Conservation (phyloP, 208 protist genomes). For the Trypanosoma brucei region DNA sequence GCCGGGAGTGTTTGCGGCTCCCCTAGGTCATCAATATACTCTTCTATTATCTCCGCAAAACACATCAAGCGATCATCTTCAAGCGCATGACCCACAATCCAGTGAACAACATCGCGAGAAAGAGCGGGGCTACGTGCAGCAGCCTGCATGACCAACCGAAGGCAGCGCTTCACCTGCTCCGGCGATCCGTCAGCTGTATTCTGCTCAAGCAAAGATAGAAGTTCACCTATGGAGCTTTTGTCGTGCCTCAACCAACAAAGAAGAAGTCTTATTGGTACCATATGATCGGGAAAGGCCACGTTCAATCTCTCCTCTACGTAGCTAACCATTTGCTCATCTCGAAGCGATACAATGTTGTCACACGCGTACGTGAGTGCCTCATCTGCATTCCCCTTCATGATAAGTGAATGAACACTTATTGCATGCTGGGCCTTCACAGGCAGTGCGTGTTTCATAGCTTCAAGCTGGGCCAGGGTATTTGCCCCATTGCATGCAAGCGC, state of each 20-base stretch:
- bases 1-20: conserved; percentile 48
- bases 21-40: conserved; percentile 32
- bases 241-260: conserved; percentile 43
- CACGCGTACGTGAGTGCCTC: conserved; percentile 34
- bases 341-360: conserved; percentile 40
- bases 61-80: conserved; percentile 49
- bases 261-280: conserved; percentile 38
- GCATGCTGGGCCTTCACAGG: conserved; percentile 39
- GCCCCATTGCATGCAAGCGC: conserved; percentile 23
- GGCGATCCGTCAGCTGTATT: conserved; percentile 6
- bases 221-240: conserved; percentile 17
- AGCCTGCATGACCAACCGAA: conserved; percentile 13
- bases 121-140: conserved; percentile 27
- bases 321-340: conserved; percentile 28
- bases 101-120: conserved; percentile 39
- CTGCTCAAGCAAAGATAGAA: conserved; percentile 29
- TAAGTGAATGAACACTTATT: conserved; percentile 29
- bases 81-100: conserved; percentile 63
- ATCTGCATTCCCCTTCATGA: conserved; percentile 29
- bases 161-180: conserved; percentile 11
- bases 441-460: conserved; percentile 25
- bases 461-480: conserved; percentile 25
- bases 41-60: conserved; percentile 54
- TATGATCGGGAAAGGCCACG: conserved; percentile 29
- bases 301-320: conserved; percentile 33